Base-by-base conservation (phyloP, 495 filamentous ascomycete species). In the Aspergillus kassunensis region DNA sequence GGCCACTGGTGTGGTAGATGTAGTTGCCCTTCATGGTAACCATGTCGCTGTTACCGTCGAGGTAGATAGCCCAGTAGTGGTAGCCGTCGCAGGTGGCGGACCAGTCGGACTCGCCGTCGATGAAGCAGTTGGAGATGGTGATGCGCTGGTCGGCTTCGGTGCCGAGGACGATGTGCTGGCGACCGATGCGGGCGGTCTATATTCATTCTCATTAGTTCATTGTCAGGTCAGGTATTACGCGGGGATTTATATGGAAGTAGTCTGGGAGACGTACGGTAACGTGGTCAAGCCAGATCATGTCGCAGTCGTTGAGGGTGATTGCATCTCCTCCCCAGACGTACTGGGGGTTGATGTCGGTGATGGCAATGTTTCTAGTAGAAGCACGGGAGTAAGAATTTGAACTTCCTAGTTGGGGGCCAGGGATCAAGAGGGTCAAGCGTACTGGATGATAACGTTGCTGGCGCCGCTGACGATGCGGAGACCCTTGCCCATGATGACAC, bases 311-410 rank as follows among this genome's bases (percentile, higher is more conserved):
- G 34, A 77, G 52, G 49, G 72, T 74, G 56, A 77, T 74, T 24
- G 66, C 73, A 45, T 77, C 73, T 43, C 73, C 73, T 53, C 73
- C 73, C 73, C 72, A 77, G 57, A 77, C 72, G 60, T 77, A 77
- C 44, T 74, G 54, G 51, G 72, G 64, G 66, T 77, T 76, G 45
- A 77, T 63, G 39, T 77, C 66, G 31, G 73, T 75, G 53, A 77
- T 61, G 40, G 68, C 69, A 46, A 77, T 69, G 61, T 77, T 77
- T 53, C 63, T 69, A 39, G 23, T 20, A 7, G n/a, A n/a, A n/a
- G 15, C 16, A 16, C 3, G 9, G 5, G 7, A 43, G 12, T 43
- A 9, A 13, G 10, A 23, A 45, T 35, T 20, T 24, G 27, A 41
- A 15, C 19, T 13, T 11, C 7, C 4, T 19, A 12, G 24, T 7